These are phyloP conservation scores for Penicillium robsamsonii DNA, from an alignment of 495 filamentous ascomycete genomes.

Conservation along the genomic window DNA sequence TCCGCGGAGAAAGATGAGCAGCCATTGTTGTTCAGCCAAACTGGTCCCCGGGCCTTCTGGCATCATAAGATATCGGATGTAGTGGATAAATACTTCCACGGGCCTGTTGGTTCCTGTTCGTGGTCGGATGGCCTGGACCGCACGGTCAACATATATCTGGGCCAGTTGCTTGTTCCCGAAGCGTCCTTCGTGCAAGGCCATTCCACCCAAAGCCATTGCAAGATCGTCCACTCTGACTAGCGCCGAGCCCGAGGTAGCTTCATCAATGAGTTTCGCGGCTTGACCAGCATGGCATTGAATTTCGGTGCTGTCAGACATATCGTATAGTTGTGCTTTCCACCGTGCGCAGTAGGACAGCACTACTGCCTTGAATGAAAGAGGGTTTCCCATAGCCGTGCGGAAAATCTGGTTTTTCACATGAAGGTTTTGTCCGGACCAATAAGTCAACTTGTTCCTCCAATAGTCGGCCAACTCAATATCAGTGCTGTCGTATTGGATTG, in stretches of 20 bases:
- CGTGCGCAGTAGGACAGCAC: slow-evolving; percentile 43
- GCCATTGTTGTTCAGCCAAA: slow-evolving; percentile 27
- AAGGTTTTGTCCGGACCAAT: slow-evolving; percentile 47
- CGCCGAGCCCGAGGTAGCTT: slow-evolving; percentile 20
- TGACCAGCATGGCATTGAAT: slow-evolving; percentile 28
- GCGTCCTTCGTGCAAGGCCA: slow-evolving; percentile 45
- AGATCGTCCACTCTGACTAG: slow-evolving; percentile 30
- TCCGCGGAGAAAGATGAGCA: slow-evolving; percentile 40
- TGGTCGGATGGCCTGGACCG: slow-evolving; percentile 33
- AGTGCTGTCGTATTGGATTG: slow-evolving; percentile 19
- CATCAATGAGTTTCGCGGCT: slow-evolving; percentile 27
- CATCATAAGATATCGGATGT: slow-evolving; percentile 35
- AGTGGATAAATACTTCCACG: slow-evolving; percentile 40
- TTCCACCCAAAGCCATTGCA: slow-evolving; percentile 37
- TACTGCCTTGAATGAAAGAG: slow-evolving; percentile 38
- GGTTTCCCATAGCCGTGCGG: slow-evolving; percentile 36
- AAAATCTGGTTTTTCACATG: slow-evolving; percentile 41
- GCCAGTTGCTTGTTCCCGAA: slow-evolving; percentile 36
- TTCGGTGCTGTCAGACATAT: slow-evolving; percentile 21
- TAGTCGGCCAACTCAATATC: slow-evolving; percentile 37
- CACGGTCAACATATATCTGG: slow-evolving; percentile 30
- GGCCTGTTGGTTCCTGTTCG: slow-evolving; percentile 25
- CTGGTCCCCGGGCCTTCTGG: slow-evolving; percentile 12
- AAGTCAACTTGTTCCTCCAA: slow-evolving; percentile 39
- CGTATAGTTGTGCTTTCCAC: slow-evolving; percentile 35